Percentiles rank a stretch among this genome's conserved stretches.
phyloP scores from a whole-genome alignment of 1,284 basidiomycete species.

The Ceratobasidium theobromae region DNA sequence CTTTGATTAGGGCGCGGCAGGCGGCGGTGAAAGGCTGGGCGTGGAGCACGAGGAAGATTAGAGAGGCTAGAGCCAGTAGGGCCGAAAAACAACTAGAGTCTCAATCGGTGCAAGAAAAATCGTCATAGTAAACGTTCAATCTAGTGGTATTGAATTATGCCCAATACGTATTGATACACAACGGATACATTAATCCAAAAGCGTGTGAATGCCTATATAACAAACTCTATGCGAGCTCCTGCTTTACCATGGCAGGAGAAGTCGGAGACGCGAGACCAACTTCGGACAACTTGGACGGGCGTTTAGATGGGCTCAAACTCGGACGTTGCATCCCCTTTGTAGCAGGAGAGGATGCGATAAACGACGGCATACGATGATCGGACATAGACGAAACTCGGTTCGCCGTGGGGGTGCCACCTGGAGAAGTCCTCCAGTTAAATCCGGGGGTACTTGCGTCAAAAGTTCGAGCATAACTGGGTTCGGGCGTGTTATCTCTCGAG shows the following conservation, averaged over 20 bases:
- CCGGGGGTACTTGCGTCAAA: constrained; percentile 1
- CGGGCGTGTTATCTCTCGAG: constrained; percentile 7
- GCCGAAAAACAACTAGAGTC: not conserved
- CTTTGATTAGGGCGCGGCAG: not conserved
- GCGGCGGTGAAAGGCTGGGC: not conserved
- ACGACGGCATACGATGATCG: not conserved
- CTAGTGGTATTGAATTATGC: not conserved
- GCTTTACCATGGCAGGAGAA: constrained; percentile 8
- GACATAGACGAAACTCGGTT: not conserved
- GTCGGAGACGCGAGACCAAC: not conserved
- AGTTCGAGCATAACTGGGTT: not conserved
- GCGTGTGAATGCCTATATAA: not conserved
- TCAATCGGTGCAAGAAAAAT: not conserved
- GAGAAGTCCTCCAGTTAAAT: constrained; percentile 9
- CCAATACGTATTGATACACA: not conserved
- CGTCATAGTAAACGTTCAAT: not conserved
- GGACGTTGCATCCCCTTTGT: not conserved
- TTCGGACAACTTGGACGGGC: not conserved
- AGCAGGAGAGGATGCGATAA: not conserved
- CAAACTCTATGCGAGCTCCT: constrained; percentile 10
- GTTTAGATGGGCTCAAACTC: constrained; percentile 17
- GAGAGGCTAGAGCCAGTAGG: not conserved
- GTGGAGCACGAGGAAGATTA: not conserved
- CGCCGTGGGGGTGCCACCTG: not conserved
- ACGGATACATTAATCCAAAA: not conserved